A percentile compares a stretch with the other conserved stretches of the same genome.
These are phyloP conservation scores for Hypoxylon lienhwacheense DNA, from an alignment of 495 filamentous ascomycete species.

Conservation along the genomic window DNA sequence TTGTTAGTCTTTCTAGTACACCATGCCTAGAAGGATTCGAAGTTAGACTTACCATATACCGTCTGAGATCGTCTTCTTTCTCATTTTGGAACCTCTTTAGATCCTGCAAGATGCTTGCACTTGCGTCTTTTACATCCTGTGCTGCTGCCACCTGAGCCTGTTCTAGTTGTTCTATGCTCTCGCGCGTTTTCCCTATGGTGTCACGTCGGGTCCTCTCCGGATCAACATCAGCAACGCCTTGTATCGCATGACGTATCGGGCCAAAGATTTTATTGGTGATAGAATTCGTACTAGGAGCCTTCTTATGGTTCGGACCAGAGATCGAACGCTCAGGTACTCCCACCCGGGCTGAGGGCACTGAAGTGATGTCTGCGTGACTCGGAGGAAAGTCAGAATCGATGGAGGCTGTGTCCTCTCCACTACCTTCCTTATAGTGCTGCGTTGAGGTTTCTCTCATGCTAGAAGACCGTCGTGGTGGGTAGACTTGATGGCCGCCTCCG, in stretches of 20 bases:
- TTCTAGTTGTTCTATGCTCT: constrained; percentile 74
- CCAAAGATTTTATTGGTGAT: constrained; percentile 94
- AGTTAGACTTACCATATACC: constrained; percentile 80
- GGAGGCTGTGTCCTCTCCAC: constrained; percentile 70
- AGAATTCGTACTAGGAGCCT: constrained; percentile 75
- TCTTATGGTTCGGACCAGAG: constrained; percentile 60
- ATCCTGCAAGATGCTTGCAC: constrained; percentile 80
- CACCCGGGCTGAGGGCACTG: constrained; percentile 63
- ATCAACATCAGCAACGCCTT: constrained; percentile 94
- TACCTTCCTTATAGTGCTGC: constrained; percentile 52
- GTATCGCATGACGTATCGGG: constrained; percentile 87
- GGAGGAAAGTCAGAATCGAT: constrained; percentile 95
- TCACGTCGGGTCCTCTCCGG: constrained; percentile 90
- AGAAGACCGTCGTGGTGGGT: constrained; percentile 64
- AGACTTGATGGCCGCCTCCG: constrained; percentile 39
- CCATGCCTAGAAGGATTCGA: not conserved
- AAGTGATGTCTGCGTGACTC: constrained; percentile 71
- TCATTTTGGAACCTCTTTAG: constrained; percentile 88
- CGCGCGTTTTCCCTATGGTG: constrained; percentile 91
- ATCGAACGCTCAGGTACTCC: constrained; percentile 51
- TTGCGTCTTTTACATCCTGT: constrained; percentile 89
- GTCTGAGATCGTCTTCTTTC: constrained; percentile 90
- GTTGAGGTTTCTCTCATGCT: constrained; percentile 56
- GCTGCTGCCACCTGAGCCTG: constrained; percentile 84
- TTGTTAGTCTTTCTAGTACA: constrained; percentile 5